Conservation (phyloP, 2,329 filamentous ascomycete genomes). For the Hirsutella minnesotensis region DNA sequence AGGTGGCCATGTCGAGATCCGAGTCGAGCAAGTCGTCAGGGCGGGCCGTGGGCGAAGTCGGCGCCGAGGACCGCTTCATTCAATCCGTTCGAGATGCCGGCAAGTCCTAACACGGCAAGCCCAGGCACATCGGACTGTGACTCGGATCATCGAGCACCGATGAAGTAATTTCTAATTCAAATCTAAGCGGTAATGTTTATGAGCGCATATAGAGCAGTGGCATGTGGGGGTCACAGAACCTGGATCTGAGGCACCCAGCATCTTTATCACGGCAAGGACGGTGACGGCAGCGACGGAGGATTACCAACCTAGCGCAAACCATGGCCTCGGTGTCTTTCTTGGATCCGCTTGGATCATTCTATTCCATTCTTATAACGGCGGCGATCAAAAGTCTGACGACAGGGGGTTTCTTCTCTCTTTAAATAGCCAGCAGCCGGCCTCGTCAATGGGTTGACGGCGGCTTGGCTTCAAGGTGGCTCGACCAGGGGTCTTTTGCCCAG, state of each 20-base stretch:
- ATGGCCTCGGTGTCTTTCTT: too few species aligned
- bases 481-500: too few species aligned
- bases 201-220: constrained; percentile 9
- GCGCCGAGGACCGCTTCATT: constrained; percentile 35
- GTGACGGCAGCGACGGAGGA: too few species aligned
- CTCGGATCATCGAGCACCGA: neutral
- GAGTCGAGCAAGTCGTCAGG: constrained; percentile 17
- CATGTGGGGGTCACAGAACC: neutral
- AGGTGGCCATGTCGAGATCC: constrained; percentile 20
- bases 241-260: neutral
- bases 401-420: too few species aligned
- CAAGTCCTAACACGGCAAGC: constrained; percentile 13
- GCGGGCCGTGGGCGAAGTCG: constrained; percentile 25
- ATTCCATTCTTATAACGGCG: too few species aligned
- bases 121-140: neutral
- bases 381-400: too few species aligned
- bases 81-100: constrained; percentile 21
- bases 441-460: too few species aligned
- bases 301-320: too few species aligned
- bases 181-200: constrained; percentile 13
- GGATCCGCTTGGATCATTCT: too few species aligned
- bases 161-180: constrained; percentile 5
- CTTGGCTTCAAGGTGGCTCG: too few species aligned
- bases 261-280: too few species aligned
- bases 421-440: too few species aligned